These are phyloP conservation scores for Trichoderma afroharzianum DNA, from an alignment of 2,329 filamentous ascomycete genomes.

Conservation along the genomic window DNA sequence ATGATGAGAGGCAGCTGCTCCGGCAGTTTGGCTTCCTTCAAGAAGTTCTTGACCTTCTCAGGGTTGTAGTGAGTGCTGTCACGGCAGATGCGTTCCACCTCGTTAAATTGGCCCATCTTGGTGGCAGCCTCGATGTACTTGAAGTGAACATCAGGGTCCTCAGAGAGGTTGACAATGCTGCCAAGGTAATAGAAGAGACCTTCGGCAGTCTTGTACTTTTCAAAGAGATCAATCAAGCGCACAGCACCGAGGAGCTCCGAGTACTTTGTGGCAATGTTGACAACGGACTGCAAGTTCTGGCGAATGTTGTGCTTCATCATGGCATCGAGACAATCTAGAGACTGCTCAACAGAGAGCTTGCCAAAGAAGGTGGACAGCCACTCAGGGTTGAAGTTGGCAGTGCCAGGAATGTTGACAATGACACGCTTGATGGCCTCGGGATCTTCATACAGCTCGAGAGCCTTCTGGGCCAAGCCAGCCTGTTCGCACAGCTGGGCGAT, in stretches of 20 bases:
- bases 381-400: slow-evolving; percentile 82
- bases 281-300: slow-evolving; percentile 90
- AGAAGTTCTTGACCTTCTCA: slow-evolving; percentile 98
- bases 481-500: slow-evolving; percentile 92
- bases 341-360: slow-evolving; percentile 91
- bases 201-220: slow-evolving; percentile 96
- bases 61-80: slow-evolving; percentile 88
- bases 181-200: slow-evolving; percentile 98
- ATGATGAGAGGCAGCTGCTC: slow-evolving; percentile 97
- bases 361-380: slow-evolving; percentile 94
- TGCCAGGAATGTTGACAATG: slow-evolving; percentile 74
- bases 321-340: slow-evolving; percentile 86
- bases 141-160: slow-evolving; percentile 94
- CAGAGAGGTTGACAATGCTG: slow-evolving; percentile 94
- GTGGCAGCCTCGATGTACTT: slow-evolving; percentile 99
- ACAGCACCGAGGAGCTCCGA: slow-evolving; percentile 89
- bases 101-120: slow-evolving; percentile 86
- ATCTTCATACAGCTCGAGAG: slow-evolving; percentile 92
- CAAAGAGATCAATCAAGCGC: slow-evolving; percentile 85
- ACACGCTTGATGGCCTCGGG: slow-evolving; percentile 86
- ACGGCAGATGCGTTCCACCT: slow-evolving; percentile 95
- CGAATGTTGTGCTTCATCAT: slow-evolving; percentile 98
- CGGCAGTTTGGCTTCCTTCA: slow-evolving; percentile 89
- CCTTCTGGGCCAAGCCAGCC: slow-evolving; percentile 80
- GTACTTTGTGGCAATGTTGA: slow-evolving; percentile 96